phyloP scores from a whole-genome alignment of 805 yeast genomes.

The Teunomyces lycoperdinae region DNA sequence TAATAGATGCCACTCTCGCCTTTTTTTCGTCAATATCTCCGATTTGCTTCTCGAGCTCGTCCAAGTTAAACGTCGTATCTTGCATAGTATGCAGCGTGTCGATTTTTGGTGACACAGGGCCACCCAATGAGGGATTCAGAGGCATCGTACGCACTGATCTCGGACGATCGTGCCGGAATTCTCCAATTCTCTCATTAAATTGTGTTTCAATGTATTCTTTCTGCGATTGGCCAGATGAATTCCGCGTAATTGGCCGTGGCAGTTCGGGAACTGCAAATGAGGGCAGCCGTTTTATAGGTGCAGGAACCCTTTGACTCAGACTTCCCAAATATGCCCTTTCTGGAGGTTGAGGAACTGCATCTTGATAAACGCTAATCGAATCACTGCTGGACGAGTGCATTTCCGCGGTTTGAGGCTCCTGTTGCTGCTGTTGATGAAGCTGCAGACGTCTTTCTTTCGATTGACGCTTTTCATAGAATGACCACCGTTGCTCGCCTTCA shows the following conservation, averaged over 20 bases:
- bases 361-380: not conserved
- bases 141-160: constrained; percentile 6
- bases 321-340: constrained; percentile 1
- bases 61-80: constrained; percentile 8
- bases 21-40: constrained; percentile 1
- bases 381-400: not conserved
- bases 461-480: constrained; percentile 17
- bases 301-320: not conserved
- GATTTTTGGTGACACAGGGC: not conserved
- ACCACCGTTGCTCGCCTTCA: constrained; percentile 24
- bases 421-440: not conserved
- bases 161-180: constrained; percentile 14
- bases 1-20: not conserved
- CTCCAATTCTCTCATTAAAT: constrained; percentile 12
- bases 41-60: constrained; percentile 12
- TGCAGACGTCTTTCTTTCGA: not conserved
- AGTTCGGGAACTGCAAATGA: not conserved
- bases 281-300: not conserved
- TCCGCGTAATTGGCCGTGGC: not conserved
- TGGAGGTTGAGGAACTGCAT: not conserved
- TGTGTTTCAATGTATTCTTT: constrained; percentile 11
- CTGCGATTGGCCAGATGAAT: not conserved
- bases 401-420: not conserved
- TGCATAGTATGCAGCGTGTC: not conserved
- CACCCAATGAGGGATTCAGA: constrained; percentile 4